phyloP scores from a whole-genome alignment of 805 yeast species.

The Yamadazyma scolyti region DNA sequence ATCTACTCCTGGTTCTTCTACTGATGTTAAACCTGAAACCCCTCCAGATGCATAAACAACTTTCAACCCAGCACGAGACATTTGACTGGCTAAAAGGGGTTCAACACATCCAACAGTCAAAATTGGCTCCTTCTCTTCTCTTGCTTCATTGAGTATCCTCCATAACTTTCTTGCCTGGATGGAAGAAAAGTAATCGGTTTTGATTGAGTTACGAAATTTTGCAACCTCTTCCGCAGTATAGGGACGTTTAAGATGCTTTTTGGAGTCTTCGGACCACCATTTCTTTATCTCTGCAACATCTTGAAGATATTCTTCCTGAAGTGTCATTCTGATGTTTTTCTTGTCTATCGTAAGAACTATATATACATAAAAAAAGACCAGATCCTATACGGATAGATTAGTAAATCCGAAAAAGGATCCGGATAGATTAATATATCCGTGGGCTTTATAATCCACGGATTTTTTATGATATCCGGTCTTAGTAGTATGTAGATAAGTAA shows the following conservation, averaged over 20 bases:
- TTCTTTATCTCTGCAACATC: slow-evolving; percentile 14
- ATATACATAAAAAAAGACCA: no score
- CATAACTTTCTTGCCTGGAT: slow-evolving; percentile 52
- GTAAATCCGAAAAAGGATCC: no score
- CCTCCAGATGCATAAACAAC: slow-evolving; percentile 58
- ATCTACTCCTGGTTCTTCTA: slow-evolving; percentile 63
- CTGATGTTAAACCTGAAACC: slow-evolving; percentile 57
- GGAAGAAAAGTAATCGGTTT: slow-evolving; percentile 42
- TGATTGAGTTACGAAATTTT: slow-evolving; percentile 47
- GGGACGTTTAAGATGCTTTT: slow-evolving; percentile 34
- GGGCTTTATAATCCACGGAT: no score
- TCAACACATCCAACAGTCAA: slow-evolving; percentile 61
- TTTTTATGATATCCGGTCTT: no score
- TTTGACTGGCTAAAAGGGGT: slow-evolving; percentile 60
- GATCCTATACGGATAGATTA: no score
- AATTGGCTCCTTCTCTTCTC: slow-evolving; percentile 41
- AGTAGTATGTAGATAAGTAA: no score
- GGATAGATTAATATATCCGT: no score
- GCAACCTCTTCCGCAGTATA: slow-evolving; percentile 53
- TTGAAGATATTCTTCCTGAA: slow-evolving; percentile 4
- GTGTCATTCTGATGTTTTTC: no score
- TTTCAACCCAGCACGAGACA: slow-evolving; percentile 45
- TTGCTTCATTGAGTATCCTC: slow-evolving; percentile 37
- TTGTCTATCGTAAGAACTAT: no score
- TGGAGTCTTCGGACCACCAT: slow-evolving; percentile 10